These are phyloP conservation scores for Periglandula ipomoeae DNA, from an alignment of 2,329 filamentous ascomycete genomes.

Conservation along the genomic window DNA sequence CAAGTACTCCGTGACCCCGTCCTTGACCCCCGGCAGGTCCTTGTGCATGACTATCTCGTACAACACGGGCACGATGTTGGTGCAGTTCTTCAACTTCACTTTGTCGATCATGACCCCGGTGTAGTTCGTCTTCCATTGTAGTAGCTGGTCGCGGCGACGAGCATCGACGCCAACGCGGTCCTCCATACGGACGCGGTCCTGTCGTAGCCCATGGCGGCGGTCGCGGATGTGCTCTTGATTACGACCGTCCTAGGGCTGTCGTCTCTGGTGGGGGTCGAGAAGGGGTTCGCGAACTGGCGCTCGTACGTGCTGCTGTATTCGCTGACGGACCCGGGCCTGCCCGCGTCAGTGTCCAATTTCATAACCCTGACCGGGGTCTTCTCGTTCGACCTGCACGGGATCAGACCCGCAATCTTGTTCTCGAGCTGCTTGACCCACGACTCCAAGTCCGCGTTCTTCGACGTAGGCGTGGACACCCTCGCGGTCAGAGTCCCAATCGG, in stretches of 20 bases:
- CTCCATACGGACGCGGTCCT: not conserved
- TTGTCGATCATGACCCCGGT: not conserved
- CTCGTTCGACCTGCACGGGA: not conserved
- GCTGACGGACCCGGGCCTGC: not conserved
- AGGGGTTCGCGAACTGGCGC: not conserved
- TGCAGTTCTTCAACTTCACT: not conserved
- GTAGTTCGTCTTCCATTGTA: not conserved
- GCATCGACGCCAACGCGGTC: not conserved
- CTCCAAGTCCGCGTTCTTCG: not conserved
- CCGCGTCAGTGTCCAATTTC: too few species aligned
- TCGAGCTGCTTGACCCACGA: not conserved
- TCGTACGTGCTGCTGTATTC: not conserved
- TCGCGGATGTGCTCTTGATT: not conserved
- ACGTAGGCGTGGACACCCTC: not conserved
- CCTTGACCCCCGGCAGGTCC: not conserved
- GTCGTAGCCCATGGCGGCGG: not conserved
- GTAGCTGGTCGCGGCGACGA: not conserved
- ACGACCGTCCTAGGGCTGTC: too few species aligned
- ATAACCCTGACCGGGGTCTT: not conserved
- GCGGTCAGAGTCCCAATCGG: not conserved
- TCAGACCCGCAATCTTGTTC: not conserved
- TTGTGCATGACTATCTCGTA: not conserved
- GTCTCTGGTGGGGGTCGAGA: too few species aligned
- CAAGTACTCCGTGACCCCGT: not conserved
- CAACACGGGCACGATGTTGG: not conserved